phyloP scores from a whole-genome alignment of 345 rosid species.

The Bretschneidera sinensis region DNA sequence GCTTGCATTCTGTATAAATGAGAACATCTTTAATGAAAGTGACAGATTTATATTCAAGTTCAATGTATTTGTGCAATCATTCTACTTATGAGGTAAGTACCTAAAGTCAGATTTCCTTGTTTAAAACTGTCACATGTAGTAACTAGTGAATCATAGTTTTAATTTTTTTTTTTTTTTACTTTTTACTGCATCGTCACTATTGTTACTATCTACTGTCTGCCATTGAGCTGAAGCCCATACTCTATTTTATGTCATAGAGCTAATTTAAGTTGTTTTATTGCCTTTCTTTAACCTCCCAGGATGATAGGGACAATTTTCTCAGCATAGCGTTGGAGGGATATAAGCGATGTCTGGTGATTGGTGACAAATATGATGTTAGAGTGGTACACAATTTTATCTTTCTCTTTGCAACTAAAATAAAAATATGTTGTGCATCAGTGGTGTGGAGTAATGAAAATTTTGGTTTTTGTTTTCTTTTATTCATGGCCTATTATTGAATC shows the following conservation, averaged over 20 bases:
- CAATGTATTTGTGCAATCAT: not conserved
- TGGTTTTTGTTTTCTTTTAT: no score
- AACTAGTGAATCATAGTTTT: no score
- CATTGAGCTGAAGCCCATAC: not conserved
- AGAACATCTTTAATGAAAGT: not conserved
- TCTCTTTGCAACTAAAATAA: conserved; percentile 3
- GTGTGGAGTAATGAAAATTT: no score
- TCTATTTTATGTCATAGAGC: not conserved
- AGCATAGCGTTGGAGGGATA: conserved; percentile 88
- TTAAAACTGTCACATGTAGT: not conserved
- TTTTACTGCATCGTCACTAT: not conserved
- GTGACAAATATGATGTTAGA: conserved; percentile 88
- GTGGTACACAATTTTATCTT: conserved; percentile 55
- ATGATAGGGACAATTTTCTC: conserved; percentile 89
- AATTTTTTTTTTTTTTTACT: not conserved
- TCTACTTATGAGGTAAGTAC: not conserved
- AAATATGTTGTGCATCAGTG: no score
- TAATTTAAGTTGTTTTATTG: conserved; percentile 8
- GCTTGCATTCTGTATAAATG: no score
- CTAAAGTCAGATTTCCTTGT: not conserved
- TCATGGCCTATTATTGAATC: no score
- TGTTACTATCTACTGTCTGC: not conserved
- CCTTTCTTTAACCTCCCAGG: conserved; percentile 39
- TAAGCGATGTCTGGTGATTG: conserved; percentile 74
- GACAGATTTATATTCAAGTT: not conserved